phyloP scores from a whole-genome alignment of 345 rosid genomes.

The Alliaria petiolata region DNA sequence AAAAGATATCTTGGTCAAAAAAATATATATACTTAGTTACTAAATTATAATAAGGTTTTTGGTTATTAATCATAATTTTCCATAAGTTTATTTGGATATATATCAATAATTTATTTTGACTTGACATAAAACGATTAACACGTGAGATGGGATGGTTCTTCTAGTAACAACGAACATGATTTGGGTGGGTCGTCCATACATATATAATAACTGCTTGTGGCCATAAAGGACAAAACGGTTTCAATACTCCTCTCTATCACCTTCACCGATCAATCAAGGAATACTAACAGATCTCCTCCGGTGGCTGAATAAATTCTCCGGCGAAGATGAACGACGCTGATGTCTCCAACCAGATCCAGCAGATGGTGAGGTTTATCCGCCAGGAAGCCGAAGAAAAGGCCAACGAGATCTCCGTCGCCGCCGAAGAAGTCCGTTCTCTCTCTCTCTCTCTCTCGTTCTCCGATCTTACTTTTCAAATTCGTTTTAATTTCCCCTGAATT shows the following conservation, averaged over 20 bases:
- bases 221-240: too few species aligned
- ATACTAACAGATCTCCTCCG: too few species aligned
- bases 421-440: slow-evolving; percentile 99
- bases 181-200: too few species aligned
- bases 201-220: too few species aligned
- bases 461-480: not conserved
- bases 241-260: too few species aligned
- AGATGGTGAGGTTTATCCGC: slow-evolving; percentile 96
- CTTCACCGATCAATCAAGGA: too few species aligned
- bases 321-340: slow-evolving; percentile 89
- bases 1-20: too few species aligned
- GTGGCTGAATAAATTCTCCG: not conserved
- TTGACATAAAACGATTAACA: not conserved
- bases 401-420: slow-evolving; percentile 92
- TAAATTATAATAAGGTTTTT: too few species aligned
- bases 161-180: too few species aligned
- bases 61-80: not conserved
- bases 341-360: slow-evolving; percentile 92
- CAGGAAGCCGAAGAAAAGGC: slow-evolving; percentile 98
- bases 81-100: not conserved
- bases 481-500: not conserved
- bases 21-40: too few species aligned
- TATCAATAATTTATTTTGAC: not conserved
- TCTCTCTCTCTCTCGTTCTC: too few species aligned
- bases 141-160: not conserved